A percentile compares a stretch with the other conserved stretches of the same genome.
These are phyloP conservation scores for Trichaptum fuscoviolaceum DNA, from an alignment of 768 basidiomycete genomes.

Conservation along the genomic window DNA sequence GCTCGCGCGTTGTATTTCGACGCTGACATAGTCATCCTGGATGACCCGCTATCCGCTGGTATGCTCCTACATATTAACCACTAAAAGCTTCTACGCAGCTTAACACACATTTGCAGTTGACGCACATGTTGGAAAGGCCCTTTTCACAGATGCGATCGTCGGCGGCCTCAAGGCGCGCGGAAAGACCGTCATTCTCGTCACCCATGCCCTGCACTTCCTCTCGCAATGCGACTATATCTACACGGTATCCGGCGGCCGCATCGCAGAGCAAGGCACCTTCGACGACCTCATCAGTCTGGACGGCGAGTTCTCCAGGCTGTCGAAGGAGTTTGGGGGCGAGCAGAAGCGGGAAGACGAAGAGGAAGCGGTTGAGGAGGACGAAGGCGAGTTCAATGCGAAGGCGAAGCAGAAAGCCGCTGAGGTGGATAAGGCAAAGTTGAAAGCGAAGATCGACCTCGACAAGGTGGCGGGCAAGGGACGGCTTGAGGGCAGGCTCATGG, in stretches of 20 bases:
- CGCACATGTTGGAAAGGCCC: constrained; percentile 65
- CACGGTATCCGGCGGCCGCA: constrained; percentile 36
- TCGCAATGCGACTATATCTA: constrained; percentile 48
- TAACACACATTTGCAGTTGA: constrained; percentile 45
- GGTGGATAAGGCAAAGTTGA: constrained; percentile 32
- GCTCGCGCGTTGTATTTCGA: constrained; percentile 64
- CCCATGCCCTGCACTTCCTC: constrained; percentile 51
- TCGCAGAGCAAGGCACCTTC: constrained; percentile 49
- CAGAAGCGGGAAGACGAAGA: constrained; percentile 26
- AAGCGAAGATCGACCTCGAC: constrained; percentile 29
- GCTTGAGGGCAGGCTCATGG: constrained; percentile 60
- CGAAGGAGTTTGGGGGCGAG: constrained; percentile 56
- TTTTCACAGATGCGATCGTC: constrained; percentile 64
- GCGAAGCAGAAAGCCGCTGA: constrained; percentile 12
- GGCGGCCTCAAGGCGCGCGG: constrained; percentile 37
- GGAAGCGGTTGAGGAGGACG: constrained; percentile 27
- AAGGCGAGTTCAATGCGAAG: constrained; percentile 18
- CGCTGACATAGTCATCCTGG: constrained; percentile 56
- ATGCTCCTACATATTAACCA: constrained; percentile 10
- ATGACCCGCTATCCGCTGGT: constrained; percentile 65
- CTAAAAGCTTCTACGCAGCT: constrained; percentile 9
- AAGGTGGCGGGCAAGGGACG: constrained; percentile 52
- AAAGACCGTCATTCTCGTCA: constrained; percentile 51
- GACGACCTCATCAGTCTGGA: constrained; percentile 40
- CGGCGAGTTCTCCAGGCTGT: constrained; percentile 53